These are phyloP conservation scores for Rubus idaeus DNA, from an alignment of 306 rosid genomes.

Conservation along the genomic window DNA sequence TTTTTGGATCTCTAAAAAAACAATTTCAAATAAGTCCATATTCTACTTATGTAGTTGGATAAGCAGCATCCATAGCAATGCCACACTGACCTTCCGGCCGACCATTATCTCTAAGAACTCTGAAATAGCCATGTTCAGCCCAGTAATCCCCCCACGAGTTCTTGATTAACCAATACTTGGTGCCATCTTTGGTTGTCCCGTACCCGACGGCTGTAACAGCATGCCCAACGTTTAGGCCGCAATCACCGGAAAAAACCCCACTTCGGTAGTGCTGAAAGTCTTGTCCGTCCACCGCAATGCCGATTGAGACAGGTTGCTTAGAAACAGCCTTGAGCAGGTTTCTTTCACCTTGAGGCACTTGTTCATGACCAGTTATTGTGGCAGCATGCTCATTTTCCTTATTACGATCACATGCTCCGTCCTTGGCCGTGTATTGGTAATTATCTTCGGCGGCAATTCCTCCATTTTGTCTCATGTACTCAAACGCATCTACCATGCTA, in stretches of 20 bases:
- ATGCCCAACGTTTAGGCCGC: conserved; percentile 6
- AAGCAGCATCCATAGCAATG: neutral
- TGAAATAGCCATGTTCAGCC: neutral
- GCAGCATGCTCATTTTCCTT: neutral
- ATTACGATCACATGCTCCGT: neutral
- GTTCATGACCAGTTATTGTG: neutral
- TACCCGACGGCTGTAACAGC: conserved; percentile 23
- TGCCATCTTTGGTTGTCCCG: conserved; percentile 11
- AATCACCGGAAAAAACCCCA: conserved; percentile 17
- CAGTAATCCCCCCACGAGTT: conserved; percentile 27
- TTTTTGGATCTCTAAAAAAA: too few species aligned
- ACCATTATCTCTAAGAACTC: neutral
- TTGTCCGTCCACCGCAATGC: neutral
- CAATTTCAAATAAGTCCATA: too few species aligned
- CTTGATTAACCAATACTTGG: conserved; percentile 28
- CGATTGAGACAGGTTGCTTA: conserved; percentile 16
- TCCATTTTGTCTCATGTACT: neutral
- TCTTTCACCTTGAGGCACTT: conserved; percentile 10
- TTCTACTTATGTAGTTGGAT: neutral
- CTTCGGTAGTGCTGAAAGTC: neutral
- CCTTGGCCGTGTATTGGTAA: neutral
- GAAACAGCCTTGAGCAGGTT: conserved; percentile 15
- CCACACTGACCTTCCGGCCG: conserved; percentile 7
- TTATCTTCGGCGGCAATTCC: neutral
- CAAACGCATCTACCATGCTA: neutral